Evolutionary conservation across 2,329 filamentous ascomycete species (phyloP).

Genomic region (Fonsecaea nubica): DNA sequence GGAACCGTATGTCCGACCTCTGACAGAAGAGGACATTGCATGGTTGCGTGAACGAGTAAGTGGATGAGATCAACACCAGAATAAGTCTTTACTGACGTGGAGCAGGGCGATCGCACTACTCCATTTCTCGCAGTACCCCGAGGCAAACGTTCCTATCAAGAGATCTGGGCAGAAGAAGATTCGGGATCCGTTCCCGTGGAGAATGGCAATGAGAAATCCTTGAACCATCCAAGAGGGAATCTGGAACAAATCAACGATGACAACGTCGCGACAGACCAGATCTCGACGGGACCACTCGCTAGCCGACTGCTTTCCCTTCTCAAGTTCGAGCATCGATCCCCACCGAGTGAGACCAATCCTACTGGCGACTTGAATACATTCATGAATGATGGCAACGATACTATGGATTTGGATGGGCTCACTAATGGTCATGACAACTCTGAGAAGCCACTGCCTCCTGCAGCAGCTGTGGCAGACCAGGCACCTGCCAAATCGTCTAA

Average conservation of each 20-base stretch:
- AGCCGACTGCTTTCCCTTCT: slow-evolving; percentile 80
- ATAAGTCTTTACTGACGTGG: slow-evolving; percentile 10
- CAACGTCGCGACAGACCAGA: slow-evolving; percentile 82
- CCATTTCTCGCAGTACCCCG: slow-evolving; percentile 87
- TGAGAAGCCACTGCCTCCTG: slow-evolving; percentile 66
- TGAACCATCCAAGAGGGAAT: slow-evolving; percentile 82
- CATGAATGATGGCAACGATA: slow-evolving; percentile 47
- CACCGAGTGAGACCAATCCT: slow-evolving; percentile 62
- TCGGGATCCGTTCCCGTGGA: slow-evolving; percentile 74
- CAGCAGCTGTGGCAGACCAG: slow-evolving; percentile 76
- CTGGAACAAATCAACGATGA: slow-evolving; percentile 89
- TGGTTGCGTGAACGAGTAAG: slow-evolving; percentile 81
- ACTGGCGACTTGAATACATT: slow-evolving; percentile 60
- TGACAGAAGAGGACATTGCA: slow-evolving; percentile 91
- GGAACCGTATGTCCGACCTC: slow-evolving; percentile 86
- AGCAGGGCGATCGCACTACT: slow-evolving; percentile 74
- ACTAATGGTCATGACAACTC: slow-evolving; percentile 52
- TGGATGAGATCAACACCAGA: slow-evolving; percentile 11
- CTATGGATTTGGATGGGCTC: slow-evolving; percentile 53
- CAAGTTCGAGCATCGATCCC: slow-evolving; percentile 69
- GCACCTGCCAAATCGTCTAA: slow-evolving; percentile 74
- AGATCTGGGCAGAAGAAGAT: slow-evolving; percentile 95
- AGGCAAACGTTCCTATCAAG: slow-evolving; percentile 83
- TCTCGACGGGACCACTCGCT: slow-evolving; percentile 87
- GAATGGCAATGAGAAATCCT: slow-evolving; percentile 69